Evolutionary conservation across 805 yeast species (phyloP).

Genomic region (Yamadazyma olivae): DNA sequence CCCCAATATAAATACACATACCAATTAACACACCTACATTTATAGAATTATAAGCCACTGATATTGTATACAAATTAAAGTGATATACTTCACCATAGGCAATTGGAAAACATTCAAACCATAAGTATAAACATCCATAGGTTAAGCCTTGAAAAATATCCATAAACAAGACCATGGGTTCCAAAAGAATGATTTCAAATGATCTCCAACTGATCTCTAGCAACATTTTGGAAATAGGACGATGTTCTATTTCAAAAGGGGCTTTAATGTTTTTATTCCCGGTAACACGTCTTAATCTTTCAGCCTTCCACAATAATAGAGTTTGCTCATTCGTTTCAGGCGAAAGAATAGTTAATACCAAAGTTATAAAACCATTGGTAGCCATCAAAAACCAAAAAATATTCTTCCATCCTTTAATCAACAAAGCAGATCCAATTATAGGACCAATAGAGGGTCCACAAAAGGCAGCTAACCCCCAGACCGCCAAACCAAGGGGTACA

Average conservation of each 20-base stretch:
- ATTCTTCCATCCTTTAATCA: conserved; percentile 5
- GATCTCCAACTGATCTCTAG: conserved; percentile 43
- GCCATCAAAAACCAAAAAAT: conserved; percentile 10
- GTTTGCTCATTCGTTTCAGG: conserved; percentile 39
- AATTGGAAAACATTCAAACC: conserved; percentile 63
- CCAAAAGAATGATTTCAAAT: conserved; percentile 43
- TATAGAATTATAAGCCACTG: conserved; percentile 19
- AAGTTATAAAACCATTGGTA: conserved; percentile 3
- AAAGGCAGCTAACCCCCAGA: conserved; percentile 56
- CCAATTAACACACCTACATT: conserved; percentile 7
- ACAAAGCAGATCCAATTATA: conserved; percentile 10
- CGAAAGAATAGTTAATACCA: conserved; percentile 3
- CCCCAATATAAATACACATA: conserved; percentile 1
- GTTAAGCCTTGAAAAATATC: conserved; percentile 49
- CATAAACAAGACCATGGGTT: conserved; percentile 56
- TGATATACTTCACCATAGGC: conserved; percentile 43
- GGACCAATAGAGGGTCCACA: conserved; percentile 59
- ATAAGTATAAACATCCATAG: conserved; percentile 52
- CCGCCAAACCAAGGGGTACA: conserved; percentile 44
- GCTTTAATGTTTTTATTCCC: conserved; percentile 44
- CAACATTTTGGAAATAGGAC: conserved; percentile 15
- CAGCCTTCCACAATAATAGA: conserved; percentile 46
- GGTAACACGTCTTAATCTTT: conserved; percentile 45
- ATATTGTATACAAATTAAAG: conserved; percentile 48
- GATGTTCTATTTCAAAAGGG: conserved; percentile 32